Conservation (phyloP, 495 filamentous ascomycete species). For the Cudoniella acicularis region DNA sequence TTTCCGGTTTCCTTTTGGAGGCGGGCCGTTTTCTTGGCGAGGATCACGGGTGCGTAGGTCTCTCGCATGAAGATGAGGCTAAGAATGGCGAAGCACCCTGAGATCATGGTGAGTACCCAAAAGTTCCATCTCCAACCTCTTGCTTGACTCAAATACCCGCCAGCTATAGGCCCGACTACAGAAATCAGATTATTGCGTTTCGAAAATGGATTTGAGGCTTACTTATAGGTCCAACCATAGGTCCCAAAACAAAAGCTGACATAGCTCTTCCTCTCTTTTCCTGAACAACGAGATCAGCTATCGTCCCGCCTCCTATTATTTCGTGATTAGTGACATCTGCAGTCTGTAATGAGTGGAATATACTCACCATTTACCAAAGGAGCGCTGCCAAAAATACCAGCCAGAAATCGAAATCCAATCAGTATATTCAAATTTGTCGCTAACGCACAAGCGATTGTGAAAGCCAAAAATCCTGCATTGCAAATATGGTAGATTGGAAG, state of each 20-base stretch:
- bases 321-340: not conserved
- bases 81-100: slow-evolving; percentile 3
- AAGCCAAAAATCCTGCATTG: slow-evolving; percentile 61
- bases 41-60: slow-evolving; percentile 33
- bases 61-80: slow-evolving; percentile 36
- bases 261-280: slow-evolving; percentile 79
- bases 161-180: slow-evolving; percentile 49
- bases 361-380: slow-evolving; percentile 74
- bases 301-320: slow-evolving; percentile 55
- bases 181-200: not conserved
- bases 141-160: slow-evolving; percentile 49
- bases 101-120: slow-evolving; percentile 34
- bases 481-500: slow-evolving; percentile 61
- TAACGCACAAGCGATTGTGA: slow-evolving; percentile 72
- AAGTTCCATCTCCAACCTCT: slow-evolving; percentile 67
- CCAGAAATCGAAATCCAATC: slow-evolving; percentile 65
- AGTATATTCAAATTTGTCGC: slow-evolving; percentile 70
- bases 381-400: slow-evolving; percentile 77
- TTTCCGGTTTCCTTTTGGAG: slow-evolving; percentile 45
- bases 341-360: not conserved
- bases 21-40: slow-evolving; percentile 27
- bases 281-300: slow-evolving; percentile 71
- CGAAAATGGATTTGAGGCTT: slow-evolving; percentile 5
- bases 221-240: slow-evolving; percentile 69
- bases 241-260: slow-evolving; percentile 75